phyloP scores from a whole-genome alignment of 768 basidiomycete genomes.

The Filobasidium wieringae region DNA sequence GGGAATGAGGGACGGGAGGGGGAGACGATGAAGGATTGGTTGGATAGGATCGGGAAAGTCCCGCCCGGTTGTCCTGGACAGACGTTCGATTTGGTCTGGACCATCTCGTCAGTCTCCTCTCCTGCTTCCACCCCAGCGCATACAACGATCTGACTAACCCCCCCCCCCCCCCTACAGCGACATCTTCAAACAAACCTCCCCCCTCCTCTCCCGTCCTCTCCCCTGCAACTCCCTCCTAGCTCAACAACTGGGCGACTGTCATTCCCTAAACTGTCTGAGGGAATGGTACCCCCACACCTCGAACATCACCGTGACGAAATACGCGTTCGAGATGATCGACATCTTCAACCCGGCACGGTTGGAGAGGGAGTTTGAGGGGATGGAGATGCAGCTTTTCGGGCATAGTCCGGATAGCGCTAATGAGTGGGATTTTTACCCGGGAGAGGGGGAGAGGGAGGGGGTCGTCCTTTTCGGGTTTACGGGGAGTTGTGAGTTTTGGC shows the following conservation, averaged over 20 bases:
- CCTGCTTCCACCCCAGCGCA: not conserved
- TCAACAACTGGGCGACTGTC: conserved; percentile 38
- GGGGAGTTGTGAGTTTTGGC: conserved; percentile 28
- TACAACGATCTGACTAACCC: not conserved
- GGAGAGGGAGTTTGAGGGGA: conserved; percentile 20
- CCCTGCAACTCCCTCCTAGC: conserved; percentile 34
- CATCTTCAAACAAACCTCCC: conserved; percentile 33
- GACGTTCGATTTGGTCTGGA: conserved; percentile 30
- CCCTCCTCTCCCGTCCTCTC: conserved; percentile 29
- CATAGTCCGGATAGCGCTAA: conserved; percentile 37
- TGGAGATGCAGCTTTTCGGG: conserved; percentile 32
- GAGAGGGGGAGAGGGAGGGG: conserved; percentile 22
- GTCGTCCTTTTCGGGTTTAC: conserved; percentile 35
- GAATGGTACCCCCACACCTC: conserved; percentile 34
- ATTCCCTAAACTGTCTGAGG: conserved; percentile 24
- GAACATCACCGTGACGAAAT: conserved; percentile 38
- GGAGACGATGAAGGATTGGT: conserved; percentile 8
- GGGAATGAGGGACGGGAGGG: not conserved
- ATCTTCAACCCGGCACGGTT: conserved; percentile 26
- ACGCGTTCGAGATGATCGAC: conserved; percentile 36
- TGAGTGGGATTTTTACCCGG: conserved; percentile 37
- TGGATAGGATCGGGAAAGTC: not conserved
- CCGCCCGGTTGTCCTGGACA: conserved; percentile 15
- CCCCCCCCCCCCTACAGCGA: conserved; percentile 19
- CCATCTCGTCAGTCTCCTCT: conserved; percentile 28